These are phyloP conservation scores for Citrus reticulata DNA, from an alignment of 345 rosid species.

Conservation along the genomic window DNA sequence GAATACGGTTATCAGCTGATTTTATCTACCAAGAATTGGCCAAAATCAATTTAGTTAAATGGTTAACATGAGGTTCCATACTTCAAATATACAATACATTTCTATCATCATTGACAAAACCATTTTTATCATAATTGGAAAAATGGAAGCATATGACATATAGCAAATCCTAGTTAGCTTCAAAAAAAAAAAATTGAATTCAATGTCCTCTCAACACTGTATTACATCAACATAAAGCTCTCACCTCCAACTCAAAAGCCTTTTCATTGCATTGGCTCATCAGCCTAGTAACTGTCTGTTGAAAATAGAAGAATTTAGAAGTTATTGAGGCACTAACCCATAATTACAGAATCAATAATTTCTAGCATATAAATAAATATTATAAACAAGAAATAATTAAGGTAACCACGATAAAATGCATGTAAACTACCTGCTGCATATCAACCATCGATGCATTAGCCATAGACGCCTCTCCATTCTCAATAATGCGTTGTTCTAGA, in stretches of 20 bases:
- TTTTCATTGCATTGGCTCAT: slow-evolving; percentile 96
- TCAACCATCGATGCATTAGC: slow-evolving; percentile 88
- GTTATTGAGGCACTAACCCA: slow-evolving; percentile 4
- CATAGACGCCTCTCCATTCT: slow-evolving; percentile 91
- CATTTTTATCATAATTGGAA: neutral
- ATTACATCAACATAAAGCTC: slow-evolving; percentile 12
- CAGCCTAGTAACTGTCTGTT: slow-evolving; percentile 84
- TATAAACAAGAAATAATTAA: neutral
- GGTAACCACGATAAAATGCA: slow-evolving; percentile 9
- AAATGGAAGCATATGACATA: neutral
- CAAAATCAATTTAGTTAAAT: slow-evolving; percentile 24
- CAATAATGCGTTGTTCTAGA: slow-evolving; percentile 81
- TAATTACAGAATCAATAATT: neutral
- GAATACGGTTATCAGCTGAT: slow-evolving; percentile 95
- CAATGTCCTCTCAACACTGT: neutral
- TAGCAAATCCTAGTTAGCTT: neutral
- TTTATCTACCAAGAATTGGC: slow-evolving; percentile 60
- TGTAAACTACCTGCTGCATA: slow-evolving; percentile 80
- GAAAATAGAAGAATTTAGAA: slow-evolving; percentile 17
- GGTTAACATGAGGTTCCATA: slow-evolving; percentile 1
- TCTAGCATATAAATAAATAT: neutral
- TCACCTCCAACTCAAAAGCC: slow-evolving; percentile 96
- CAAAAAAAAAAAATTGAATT: neutral
- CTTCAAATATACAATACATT: neutral
- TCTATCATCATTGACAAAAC: neutral